Evolutionary conservation across 176 grass and related monocot species (phyloP).

Genomic region (Eragrostis curvula): DNA sequence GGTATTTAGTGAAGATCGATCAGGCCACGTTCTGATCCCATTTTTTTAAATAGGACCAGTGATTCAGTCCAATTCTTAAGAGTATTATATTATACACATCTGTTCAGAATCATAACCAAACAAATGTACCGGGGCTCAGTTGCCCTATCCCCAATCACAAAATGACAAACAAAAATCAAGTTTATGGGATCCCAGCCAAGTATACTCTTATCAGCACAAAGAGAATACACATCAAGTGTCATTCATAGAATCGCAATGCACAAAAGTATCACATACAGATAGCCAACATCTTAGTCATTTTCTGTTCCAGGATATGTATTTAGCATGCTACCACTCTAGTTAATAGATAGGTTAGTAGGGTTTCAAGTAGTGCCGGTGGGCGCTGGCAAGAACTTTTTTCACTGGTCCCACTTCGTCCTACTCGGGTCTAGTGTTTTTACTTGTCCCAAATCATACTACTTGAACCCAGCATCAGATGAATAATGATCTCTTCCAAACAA

Average conservation of each 20-base stretch:
- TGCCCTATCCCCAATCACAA: too few species aligned
- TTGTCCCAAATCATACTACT: constrained; percentile 10
- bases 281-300: too few species aligned
- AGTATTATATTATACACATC: background rate
- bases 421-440: background rate
- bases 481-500: constrained; percentile 6
- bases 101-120: too few species aligned
- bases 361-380: background rate
- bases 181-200: too few species aligned
- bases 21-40: background rate
- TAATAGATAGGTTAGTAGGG: background rate
- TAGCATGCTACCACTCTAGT: constrained; percentile 11
- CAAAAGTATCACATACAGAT: too few species aligned
- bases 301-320: background rate
- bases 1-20: background rate
- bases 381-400: background rate
- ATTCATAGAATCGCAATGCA: too few species aligned
- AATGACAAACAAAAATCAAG: too few species aligned
- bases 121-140: too few species aligned
- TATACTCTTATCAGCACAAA: too few species aligned
- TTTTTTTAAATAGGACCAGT: too few species aligned
- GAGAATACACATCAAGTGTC: too few species aligned
- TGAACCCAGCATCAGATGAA: constrained; percentile 15
- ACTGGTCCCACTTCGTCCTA: background rate
- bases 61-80: too few species aligned